Base-by-base conservation (phyloP, 2,329 filamentous ascomycete genomes). In the Magnaporthiopsis incrustans region DNA sequence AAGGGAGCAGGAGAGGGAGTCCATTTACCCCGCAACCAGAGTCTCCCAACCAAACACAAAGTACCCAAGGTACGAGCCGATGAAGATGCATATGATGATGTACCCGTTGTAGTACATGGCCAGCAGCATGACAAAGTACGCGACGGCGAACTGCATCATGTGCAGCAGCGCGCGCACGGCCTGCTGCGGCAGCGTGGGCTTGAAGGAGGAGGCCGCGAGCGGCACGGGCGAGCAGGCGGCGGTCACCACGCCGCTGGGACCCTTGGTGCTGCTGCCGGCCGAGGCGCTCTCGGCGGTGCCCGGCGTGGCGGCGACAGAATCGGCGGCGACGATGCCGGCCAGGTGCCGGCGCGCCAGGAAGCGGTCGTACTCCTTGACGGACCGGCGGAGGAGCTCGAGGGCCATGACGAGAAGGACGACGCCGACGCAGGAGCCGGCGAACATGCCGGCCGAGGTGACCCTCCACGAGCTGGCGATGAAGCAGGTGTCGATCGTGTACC, bases 401-500 rank as follows among this genome's bases (percentile, higher is more conserved):
- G 77, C 71, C 63, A 94, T 81, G 68, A 90, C 89, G 63, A 96
- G 85, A n/a, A 88, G 77, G 66, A 92, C 79, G 50, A 92, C 86
- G 66, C 89, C 90, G 71, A 96, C 88, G 77, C 91, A 95, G 63
- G 87, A 89, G 27, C 88, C 90, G 60, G 89, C 90, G 72, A 96
- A 94, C 82, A 89, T 89, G 73, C 83, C 87, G 3, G 75, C 77
- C 30, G 87, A 88, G 22, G 78, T 87, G 73, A 94, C 83, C 71
- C 86, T 86, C 90, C 91, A 95, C 27, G 81, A 79, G 10, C 73
- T 69, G 30, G 88, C 77, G 71, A 95, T 82, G 81, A 95, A 94
- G 76, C 87, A 91, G 26, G 87, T 76, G 72, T 89, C 86, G 72
- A 90, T 78, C 3, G 87, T 89, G 73, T 89, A 81, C 88, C 88